Conservation (phyloP, 192 early-diverging fungal genomes). For the Cladochytrium replicatum region DNA sequence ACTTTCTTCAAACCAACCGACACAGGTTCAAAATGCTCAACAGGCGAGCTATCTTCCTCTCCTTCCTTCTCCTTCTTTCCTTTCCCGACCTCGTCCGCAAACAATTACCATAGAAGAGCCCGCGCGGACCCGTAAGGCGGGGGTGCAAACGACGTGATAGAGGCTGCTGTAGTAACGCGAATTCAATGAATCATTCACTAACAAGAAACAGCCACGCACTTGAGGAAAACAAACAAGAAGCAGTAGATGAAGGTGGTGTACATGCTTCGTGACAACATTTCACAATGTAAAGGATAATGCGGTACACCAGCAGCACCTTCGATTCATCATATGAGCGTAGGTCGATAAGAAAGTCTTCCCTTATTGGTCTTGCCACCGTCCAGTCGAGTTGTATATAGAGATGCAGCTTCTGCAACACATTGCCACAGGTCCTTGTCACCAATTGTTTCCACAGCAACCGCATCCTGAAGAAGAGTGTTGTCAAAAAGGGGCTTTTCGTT, state of each 20-base stretch:
- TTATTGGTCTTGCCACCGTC: constrained; percentile 22
- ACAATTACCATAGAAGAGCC: too few relatives aligned
- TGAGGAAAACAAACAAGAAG: too few relatives aligned
- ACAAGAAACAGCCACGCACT: too few relatives aligned
- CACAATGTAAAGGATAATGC: constrained; percentile 14
- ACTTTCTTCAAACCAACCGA: constrained; percentile 48
- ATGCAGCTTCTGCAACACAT: constrained; percentile 23
- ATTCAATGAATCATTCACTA: too few relatives aligned
- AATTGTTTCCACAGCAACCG: constrained; percentile 24
- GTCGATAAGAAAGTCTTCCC: constrained; percentile 6
- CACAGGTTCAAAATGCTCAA: constrained; percentile 39
- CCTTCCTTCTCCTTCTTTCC: constrained; percentile 41
- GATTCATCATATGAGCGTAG: constrained; percentile 15
- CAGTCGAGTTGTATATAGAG: constrained; percentile 22
- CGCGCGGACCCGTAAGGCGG: too few relatives aligned
- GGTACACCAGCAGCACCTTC: constrained; percentile 8
- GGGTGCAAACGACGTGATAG: too few relatives aligned
- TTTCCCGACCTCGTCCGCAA: too few relatives aligned
- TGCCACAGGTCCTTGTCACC: constrained; percentile 18
- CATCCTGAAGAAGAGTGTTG: constrained; percentile 14
- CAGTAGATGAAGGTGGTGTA: constrained; percentile 13
- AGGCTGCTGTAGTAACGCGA: too few relatives aligned
- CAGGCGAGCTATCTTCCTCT: constrained; percentile 26
- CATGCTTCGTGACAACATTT: constrained; percentile 17
- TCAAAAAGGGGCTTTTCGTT: constrained; percentile 14